Percentiles rank a stretch among this genome's conserved stretches.
phyloP scores from a whole-genome alignment of 1,284 basidiomycete genomes.

The Clitocybe nebularis region DNA sequence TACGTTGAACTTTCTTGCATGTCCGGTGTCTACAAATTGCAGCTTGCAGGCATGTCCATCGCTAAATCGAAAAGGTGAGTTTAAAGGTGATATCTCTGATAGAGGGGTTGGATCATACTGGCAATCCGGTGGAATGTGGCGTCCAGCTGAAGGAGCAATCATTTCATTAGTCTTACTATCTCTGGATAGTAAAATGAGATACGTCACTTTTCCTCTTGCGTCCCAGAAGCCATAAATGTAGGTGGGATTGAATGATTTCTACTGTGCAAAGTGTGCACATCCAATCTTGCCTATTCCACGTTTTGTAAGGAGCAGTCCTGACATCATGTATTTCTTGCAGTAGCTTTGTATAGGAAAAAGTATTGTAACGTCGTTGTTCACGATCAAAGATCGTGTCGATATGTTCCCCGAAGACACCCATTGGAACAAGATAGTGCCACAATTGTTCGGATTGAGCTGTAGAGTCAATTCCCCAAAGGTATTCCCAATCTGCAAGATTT shows the following conservation, averaged over 20 bases:
- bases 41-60: not conserved
- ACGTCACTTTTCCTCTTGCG: constrained; percentile 17
- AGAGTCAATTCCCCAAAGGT: constrained; percentile 12
- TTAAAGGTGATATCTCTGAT: too few relatives aligned
- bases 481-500: constrained; percentile 23
- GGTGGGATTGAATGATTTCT: constrained; percentile 22
- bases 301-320: constrained; percentile 19
- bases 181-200: too few relatives aligned
- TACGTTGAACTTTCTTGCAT: not conserved
- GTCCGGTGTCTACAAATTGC: not conserved
- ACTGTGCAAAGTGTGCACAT: constrained; percentile 28
- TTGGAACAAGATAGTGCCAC: constrained; percentile 9
- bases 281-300: constrained; percentile 29
- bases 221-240: constrained; percentile 28
- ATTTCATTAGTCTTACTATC: too few relatives aligned
- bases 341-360: constrained; percentile 18
- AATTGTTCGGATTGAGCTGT: constrained; percentile 18
- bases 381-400: too few relatives aligned
- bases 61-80: not conserved
- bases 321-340: constrained; percentile 26
- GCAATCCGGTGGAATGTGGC: constrained; percentile 2
- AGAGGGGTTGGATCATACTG: constrained; percentile 1
- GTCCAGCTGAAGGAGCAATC: not conserved
- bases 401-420: not conserved
- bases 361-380: too few relatives aligned